Conservation (phyloP, 2,329 filamentous ascomycete genomes). For the Huntiella bhutanensis region DNA sequence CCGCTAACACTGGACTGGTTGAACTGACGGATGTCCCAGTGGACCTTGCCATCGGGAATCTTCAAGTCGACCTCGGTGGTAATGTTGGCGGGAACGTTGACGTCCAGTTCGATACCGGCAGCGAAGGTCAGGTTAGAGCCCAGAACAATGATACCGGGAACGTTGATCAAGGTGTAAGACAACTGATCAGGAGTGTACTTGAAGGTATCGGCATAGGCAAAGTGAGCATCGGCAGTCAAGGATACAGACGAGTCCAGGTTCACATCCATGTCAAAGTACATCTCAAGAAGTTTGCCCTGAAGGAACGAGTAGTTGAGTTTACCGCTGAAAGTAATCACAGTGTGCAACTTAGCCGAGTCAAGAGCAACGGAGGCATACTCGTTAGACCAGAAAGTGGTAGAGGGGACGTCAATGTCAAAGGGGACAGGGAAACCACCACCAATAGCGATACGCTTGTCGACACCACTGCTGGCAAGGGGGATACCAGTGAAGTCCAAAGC, state of each 20-base stretch:
- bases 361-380: constrained; percentile 19
- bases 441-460: not conserved
- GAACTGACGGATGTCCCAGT: constrained; percentile 20
- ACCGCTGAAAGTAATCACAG: constrained; percentile 23
- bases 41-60: constrained; percentile 21
- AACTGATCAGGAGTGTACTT: constrained; percentile 19
- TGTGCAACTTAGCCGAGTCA: constrained; percentile 19
- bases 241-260: constrained; percentile 20
- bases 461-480: constrained; percentile 14
- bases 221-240: constrained; percentile 19
- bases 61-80: constrained; percentile 17
- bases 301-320: constrained; percentile 16
- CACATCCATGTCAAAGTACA: constrained; percentile 26
- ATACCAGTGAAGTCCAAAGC: constrained; percentile 16
- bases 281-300: constrained; percentile 8
- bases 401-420: not conserved
- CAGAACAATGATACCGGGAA: constrained; percentile 23
- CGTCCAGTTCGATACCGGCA: constrained; percentile 20
- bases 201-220: constrained; percentile 18
- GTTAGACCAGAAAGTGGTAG: constrained; percentile 16
- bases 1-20: constrained; percentile 17
- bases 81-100: constrained; percentile 18
- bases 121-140: constrained; percentile 21
- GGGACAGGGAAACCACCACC: constrained; percentile 1
- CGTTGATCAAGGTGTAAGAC: constrained; percentile 20